A percentile compares a stretch with the other conserved stretches of the same genome.
Evolutionary conservation across 345 rosid species (phyloP).

Genomic region (Pistacia integerrima): DNA sequence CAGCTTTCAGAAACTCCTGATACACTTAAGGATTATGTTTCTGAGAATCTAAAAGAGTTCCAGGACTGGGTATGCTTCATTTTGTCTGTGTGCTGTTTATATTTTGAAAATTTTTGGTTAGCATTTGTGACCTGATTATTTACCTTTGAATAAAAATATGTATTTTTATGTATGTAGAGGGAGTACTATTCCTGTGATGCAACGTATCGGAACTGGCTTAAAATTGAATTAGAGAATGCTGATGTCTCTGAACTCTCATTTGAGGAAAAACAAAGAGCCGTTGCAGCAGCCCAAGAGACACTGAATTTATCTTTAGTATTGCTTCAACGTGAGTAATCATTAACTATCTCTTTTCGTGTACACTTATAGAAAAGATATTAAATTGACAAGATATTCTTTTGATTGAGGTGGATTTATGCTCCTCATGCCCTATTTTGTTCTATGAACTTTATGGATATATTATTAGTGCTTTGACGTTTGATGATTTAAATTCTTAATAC

Average conservation of each 20-base stretch:
- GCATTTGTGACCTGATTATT: conserved; percentile 10
- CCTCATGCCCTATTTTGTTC: neutral
- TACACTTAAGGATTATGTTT: conserved; percentile 56
- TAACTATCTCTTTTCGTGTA: no score
- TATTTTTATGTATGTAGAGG: conserved; percentile 46
- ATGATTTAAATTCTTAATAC: conserved; percentile 25
- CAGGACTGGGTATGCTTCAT: conserved; percentile 80
- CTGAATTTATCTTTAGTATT: no score
- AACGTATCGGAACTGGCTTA: conserved; percentile 94
- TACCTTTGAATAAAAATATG: neutral
- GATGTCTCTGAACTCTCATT: conserved; percentile 74
- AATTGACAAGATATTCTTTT: conserved; percentile 10
- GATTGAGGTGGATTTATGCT: neutral
- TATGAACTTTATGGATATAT: neutral
- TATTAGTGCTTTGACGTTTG: conserved; percentile 21
- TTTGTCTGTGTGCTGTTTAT: conserved; percentile 20
- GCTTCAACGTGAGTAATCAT: no score
- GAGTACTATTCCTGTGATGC: conserved; percentile 97
- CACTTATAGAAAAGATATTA: neutral
- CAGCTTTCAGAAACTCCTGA: conserved; percentile 78
- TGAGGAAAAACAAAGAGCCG: conserved; percentile 69
- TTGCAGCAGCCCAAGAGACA: no score
- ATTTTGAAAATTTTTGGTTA: neutral
- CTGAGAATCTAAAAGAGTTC: conserved; percentile 86
- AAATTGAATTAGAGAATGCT: conserved; percentile 73